Percentiles rank a stretch among this genome's conserved stretches.
Evolutionary conservation across 257 asterid genomes (phyloP).

Genomic region (Primulina huaijiensis): DNA sequence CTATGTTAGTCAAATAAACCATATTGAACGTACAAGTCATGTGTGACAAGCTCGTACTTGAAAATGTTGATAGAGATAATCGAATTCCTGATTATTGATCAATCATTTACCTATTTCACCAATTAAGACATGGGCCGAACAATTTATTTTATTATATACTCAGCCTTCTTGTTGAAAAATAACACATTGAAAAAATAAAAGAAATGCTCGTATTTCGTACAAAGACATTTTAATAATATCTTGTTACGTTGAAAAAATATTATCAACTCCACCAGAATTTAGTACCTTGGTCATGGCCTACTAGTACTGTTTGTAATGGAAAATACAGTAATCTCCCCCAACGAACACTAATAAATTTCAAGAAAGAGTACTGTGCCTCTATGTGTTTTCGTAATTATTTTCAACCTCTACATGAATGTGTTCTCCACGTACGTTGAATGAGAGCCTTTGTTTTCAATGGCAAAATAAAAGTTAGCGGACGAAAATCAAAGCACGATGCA

Average conservation of each 20-base stretch:
- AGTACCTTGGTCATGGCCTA: constrained; percentile 36
- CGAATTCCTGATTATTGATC: no score
- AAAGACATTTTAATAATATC: not conserved
- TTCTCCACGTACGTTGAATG: constrained; percentile 47
- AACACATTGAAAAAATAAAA: not conserved
- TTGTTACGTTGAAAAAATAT: constrained; percentile 21
- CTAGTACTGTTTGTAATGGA: constrained; percentile 38
- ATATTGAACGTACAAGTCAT: no score
- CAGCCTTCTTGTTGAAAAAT: no score
- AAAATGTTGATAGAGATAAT: no score
- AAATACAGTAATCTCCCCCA: constrained; percentile 27
- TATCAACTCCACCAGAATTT: constrained; percentile 26
- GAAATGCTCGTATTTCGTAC: not conserved
- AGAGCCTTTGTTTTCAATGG: not conserved
- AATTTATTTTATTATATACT: no score
- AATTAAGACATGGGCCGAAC: no score
- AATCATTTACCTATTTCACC: no score
- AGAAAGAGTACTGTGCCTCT: constrained; percentile 19
- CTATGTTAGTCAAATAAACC: no score
- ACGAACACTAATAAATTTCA: constrained; percentile 23
- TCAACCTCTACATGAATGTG: constrained; percentile 59
- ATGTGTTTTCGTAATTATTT: constrained; percentile 4
- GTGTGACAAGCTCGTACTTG: no score
- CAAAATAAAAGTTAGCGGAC: no score
- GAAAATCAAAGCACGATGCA: no score